A percentile compares a stretch with the other conserved stretches of the same genome.
These are phyloP conservation scores for Styphnolobium japonicum DNA, from an alignment of 306 rosid species.

Conservation along the genomic window DNA sequence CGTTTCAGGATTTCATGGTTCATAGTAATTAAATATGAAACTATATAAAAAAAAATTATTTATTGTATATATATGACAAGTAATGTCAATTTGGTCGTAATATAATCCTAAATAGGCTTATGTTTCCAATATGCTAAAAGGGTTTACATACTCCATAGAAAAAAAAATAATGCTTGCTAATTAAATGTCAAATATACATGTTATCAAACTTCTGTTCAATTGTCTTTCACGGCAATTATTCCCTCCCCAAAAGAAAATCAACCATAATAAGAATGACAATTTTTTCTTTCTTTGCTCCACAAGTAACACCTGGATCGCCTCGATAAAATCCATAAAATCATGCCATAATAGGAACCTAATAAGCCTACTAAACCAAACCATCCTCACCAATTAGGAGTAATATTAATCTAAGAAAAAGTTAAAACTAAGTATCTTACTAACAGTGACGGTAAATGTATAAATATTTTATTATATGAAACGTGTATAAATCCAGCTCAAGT, in stretches of 20 bases:
- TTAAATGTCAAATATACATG: neutral
- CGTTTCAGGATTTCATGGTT: too few relatives aligned
- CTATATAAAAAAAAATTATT: neutral
- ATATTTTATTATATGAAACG: conserved; percentile 13
- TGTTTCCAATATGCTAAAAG: too few relatives aligned
- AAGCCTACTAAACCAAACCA: conserved; percentile 55
- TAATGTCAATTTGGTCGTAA: too few relatives aligned
- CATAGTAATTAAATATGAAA: too few relatives aligned
- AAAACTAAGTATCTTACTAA: conserved; percentile 27
- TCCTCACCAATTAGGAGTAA: conserved; percentile 38
- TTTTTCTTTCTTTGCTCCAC: conserved; percentile 36
- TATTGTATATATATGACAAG: too few relatives aligned
- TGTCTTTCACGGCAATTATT: neutral
- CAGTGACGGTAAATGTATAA: conserved; percentile 31
- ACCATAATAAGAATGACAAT: conserved; percentile 28
- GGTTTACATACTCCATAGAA: neutral
- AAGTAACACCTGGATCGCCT: conserved; percentile 48
- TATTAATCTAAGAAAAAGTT: conserved; percentile 38
- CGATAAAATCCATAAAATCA: conserved; percentile 47
- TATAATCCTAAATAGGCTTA: too few relatives aligned
- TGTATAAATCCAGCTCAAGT: conserved; percentile 39
- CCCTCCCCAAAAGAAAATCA: neutral
- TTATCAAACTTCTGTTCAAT: neutral
- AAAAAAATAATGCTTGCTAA: neutral
- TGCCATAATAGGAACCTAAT: conserved; percentile 43